Conservation (phyloP, 1,284 basidiomycete genomes). For the Exobasidium cylindrosporum region DNA sequence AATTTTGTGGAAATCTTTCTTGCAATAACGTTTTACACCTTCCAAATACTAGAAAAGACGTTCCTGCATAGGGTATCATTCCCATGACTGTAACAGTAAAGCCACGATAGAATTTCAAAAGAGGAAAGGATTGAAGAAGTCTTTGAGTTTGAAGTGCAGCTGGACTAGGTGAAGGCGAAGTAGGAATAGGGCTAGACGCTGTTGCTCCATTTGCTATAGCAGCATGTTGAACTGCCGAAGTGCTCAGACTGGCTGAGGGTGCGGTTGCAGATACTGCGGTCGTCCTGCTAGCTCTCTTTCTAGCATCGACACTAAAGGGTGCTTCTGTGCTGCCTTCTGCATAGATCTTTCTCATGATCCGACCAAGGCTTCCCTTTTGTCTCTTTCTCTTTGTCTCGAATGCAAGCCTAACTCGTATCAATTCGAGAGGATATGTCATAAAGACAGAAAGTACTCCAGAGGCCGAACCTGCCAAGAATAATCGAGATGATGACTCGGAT, state of each 20-base stretch:
- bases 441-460: constrained; percentile 86
- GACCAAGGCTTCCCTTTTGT: constrained; percentile 37
- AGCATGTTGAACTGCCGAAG: constrained; percentile 54
- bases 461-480: constrained; percentile 82
- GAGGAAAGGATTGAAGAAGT: constrained; percentile 36
- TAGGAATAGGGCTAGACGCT: constrained; percentile 15
- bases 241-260: neutral
- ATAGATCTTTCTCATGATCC: constrained; percentile 48
- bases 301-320: constrained; percentile 45
- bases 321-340: constrained; percentile 48
- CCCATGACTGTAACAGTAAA: constrained; percentile 61
- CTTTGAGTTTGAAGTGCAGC: constrained; percentile 14
- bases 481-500: constrained; percentile 73
- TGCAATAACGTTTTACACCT: constrained; percentile 47
- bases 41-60: constrained; percentile 71
- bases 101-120: constrained; percentile 88
- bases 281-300: constrained; percentile 20
- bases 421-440: constrained; percentile 89
- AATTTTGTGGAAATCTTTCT: constrained; percentile 24
- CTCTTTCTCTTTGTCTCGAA: constrained; percentile 66
- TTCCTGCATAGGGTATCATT: constrained; percentile 95
- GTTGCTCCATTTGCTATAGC: constrained; percentile 49
- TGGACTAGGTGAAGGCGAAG: constrained; percentile 11
- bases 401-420: constrained; percentile 92
- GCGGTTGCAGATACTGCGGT: neutral